A percentile compares a stretch with the other conserved stretches of the same genome.
phyloP scores from a whole-genome alignment of 1,284 basidiomycete species.

The Athelia psychrophila region DNA sequence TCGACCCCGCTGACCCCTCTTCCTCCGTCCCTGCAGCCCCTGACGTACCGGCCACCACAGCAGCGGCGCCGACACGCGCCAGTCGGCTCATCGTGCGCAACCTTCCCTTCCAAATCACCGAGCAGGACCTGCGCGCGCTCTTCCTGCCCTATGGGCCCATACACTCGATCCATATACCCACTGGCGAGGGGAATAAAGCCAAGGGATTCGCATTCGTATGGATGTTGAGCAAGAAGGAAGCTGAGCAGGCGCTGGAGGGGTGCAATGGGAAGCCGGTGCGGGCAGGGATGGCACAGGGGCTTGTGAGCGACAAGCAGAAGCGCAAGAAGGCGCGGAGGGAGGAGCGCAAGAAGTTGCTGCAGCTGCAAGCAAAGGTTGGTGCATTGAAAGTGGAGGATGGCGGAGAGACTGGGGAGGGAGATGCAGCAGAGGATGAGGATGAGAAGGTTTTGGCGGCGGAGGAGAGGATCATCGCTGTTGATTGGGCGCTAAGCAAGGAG shows the following conservation, averaged over 20 bases:
- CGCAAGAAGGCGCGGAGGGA: slow-evolving; percentile 64
- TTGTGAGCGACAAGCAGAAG: slow-evolving; percentile 74
- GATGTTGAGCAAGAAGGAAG: slow-evolving; percentile 87
- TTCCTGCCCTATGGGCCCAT: slow-evolving; percentile 92
- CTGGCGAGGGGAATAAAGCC: slow-evolving; percentile 38
- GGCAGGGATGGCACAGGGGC: slow-evolving; percentile 63
- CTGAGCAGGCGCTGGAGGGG: slow-evolving; percentile 79
- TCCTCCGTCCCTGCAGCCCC: too few relatives aligned
- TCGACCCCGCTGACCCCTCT: too few relatives aligned
- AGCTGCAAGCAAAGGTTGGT: slow-evolving; percentile 23
- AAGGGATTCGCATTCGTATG: slow-evolving; percentile 97
- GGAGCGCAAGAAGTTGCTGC: slow-evolving; percentile 44
- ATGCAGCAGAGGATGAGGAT: slow-evolving; percentile 31
- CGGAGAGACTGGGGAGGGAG: slow-evolving; percentile 17
- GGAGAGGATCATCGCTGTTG: slow-evolving; percentile 85
- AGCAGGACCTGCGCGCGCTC: slow-evolving; percentile 83
- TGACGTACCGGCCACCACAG: slow-evolving; percentile 8
- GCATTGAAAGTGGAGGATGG: slow-evolving; percentile 31
- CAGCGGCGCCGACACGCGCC: slow-evolving; percentile 56
- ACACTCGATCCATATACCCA: slow-evolving; percentile 81
- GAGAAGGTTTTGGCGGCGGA: slow-evolving; percentile 18
- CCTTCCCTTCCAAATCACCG: slow-evolving; percentile 79
- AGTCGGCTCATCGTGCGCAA: slow-evolving; percentile 93
- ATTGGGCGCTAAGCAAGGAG: slow-evolving; percentile 95
- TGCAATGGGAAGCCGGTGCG: slow-evolving; percentile 79